Conservation (phyloP, 148 eudicot genomes). For the Rhododendron williamsianum region DNA sequence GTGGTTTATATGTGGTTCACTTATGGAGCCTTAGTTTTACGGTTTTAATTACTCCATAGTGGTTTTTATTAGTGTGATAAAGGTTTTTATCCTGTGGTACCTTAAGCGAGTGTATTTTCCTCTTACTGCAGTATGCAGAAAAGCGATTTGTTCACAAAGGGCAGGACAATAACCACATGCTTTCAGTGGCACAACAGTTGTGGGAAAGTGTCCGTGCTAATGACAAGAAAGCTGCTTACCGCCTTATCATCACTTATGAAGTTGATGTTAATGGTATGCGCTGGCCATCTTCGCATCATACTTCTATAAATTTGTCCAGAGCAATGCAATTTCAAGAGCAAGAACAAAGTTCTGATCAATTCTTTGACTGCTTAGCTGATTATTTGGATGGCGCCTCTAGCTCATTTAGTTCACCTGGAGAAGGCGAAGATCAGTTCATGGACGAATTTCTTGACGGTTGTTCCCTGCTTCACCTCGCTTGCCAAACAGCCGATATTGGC, state of each 20-base stretch:
- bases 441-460: conserved; percentile 60
- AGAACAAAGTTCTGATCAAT: conserved; percentile 22
- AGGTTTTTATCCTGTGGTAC: not conserved
- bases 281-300: conserved; percentile 35
- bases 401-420: conserved; percentile 27
- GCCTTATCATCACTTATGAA: conserved; percentile 61
- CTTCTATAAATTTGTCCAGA: conserved; percentile 35
- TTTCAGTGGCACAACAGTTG: conserved; percentile 67
- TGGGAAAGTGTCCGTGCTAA: conserved; percentile 80
- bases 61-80: not conserved
- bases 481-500: conserved; percentile 78
- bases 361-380: conserved; percentile 31
- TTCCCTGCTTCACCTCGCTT: conserved; percentile 82
- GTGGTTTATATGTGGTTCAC: not conserved
- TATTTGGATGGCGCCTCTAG: conserved; percentile 31
- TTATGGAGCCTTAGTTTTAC: not conserved
- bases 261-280: conserved; percentile 63
- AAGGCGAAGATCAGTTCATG: conserved; percentile 36
- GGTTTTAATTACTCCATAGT: not conserved
- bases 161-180: conserved; percentile 45
- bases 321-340: conserved; percentile 38
- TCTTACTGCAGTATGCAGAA: conserved; percentile 65
- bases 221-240: conserved; percentile 78
- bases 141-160: conserved; percentile 67
- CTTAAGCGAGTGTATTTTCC: conserved; percentile 12